Evolutionary conservation across 495 filamentous ascomycete genomes (phyloP).

Genomic region (Trypethelium eluteriae): DNA sequence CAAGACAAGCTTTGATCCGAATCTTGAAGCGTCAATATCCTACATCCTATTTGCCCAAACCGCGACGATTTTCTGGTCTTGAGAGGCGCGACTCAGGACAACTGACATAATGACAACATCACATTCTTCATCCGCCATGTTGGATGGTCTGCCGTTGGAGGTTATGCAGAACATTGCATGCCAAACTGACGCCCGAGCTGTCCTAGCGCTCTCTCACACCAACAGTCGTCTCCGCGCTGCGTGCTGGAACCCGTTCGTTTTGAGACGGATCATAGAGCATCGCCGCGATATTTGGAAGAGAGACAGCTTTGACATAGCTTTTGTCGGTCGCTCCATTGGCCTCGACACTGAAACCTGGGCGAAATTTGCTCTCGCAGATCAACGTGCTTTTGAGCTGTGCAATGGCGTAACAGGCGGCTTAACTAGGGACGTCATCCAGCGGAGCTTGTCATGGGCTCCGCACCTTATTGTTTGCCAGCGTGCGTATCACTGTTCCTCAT

Average conservation of each 20-base stretch:
- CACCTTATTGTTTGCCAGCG: not conserved
- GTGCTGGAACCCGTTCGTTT: not conserved
- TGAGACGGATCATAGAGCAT: not conserved
- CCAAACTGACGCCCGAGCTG: not conserved
- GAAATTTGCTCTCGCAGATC: not conserved
- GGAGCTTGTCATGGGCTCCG: not conserved
- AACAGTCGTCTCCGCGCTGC: not conserved
- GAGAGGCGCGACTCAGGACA: not conserved
- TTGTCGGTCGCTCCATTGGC: not conserved
- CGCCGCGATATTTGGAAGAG: not conserved
- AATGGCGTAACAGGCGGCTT: not conserved
- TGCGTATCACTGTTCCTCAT: not conserved
- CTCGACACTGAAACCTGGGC: not conserved
- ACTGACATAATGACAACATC: not conserved
- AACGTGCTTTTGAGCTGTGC: not conserved
- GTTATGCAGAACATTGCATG: conserved; percentile 4
- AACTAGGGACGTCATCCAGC: not conserved
- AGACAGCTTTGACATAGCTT: not conserved
- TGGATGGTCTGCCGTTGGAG: not conserved
- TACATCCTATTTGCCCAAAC: too few relatives aligned
- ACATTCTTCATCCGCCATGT: not conserved
- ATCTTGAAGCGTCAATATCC: too few relatives aligned
- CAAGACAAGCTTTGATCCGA: too few relatives aligned
- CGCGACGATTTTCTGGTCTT: not conserved
- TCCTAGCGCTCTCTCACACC: not conserved